Evolutionary conservation across 2,329 filamentous ascomycete species (phyloP), one percentile per base, ranked within the genome.

Genomic region (Capronia epimyces): DNA sequence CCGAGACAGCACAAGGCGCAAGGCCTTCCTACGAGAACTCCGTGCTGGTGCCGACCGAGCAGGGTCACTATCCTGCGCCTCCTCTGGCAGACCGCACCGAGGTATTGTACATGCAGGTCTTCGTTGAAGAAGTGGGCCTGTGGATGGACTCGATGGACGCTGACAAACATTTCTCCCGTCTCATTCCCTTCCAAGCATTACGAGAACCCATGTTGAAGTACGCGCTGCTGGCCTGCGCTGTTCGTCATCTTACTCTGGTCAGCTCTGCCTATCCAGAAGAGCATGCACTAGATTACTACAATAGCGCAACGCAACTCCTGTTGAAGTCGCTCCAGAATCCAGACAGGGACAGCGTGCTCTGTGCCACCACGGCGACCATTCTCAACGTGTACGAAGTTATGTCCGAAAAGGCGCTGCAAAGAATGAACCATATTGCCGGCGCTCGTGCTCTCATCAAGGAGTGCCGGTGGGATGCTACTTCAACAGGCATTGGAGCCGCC

Each of bases 131-230:
- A 59, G 87, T 97, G 1, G 89, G 86, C 1, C 69, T 89, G 2
- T 96, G 91, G 89, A 95, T 97, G 87, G 91, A 96, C 68, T 87
- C 83, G 36, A 82, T 96, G 74, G 88, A 95, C 70, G 78, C 82
- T 27, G 78, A 84, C 58, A 91, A 91, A 70, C 87, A 94, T 72
- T 96, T 96, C 66, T 88, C 87, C 20, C 80, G 86, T 42, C 73
- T 88, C 15, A 75, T 96, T n/a, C 89, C 91, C 0, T 89, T 89
- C 62, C 80, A 91, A 62, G 83, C 89, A 1, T 73, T 95, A 20
- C 79, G 82, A 48, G 87, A 93, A 52, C 85, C 89, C 0, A 90
- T 96, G 86, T 77, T 97, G 10, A 77, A 94, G 25, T 90, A 95
- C 64, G 89, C 91, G 0, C 84, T 94, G 55, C 73, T 96, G 25